Percentiles rank a stretch among this genome's conserved stretches.
Conservation (phyloP, 78 protist species). For the Protostelium mycophagum region DNA sequence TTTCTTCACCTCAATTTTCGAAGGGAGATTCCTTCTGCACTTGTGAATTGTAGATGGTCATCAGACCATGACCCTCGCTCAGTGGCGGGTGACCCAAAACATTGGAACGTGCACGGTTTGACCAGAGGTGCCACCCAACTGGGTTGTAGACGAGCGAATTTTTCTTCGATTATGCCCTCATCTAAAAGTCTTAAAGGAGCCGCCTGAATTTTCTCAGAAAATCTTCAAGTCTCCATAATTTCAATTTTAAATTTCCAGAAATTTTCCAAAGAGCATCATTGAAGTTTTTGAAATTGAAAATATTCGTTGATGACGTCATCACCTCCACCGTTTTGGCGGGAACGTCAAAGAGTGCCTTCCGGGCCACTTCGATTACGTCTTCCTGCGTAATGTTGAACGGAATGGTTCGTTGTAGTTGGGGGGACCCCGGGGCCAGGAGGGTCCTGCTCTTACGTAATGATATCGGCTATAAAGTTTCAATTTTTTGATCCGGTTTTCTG, state of each 20-base stretch:
- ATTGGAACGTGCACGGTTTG: neutral
- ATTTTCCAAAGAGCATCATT: no score
- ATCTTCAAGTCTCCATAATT: no score
- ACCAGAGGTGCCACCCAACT: neutral
- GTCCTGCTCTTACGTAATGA: neutral
- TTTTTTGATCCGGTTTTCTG: no score
- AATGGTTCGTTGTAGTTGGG: neutral
- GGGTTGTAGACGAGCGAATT: neutral
- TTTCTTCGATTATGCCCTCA: neutral
- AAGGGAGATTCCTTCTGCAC: neutral
- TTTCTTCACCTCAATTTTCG: neutral
- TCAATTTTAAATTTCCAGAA: no score
- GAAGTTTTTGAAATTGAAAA: no score
- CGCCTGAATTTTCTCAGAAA: no score
- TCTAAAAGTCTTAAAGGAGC: no score
- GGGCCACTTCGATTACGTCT: neutral
- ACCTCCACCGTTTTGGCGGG: neutral
- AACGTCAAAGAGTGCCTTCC: neutral
- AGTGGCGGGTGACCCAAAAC: neutral
- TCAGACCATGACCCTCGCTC: neutral
- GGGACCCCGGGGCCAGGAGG: neutral
- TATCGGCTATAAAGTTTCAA: neutral
- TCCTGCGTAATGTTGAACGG: neutral
- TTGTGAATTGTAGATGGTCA: neutral
- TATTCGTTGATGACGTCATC: neutral